Conservation (phyloP, 257 asterid species). For the Solanum pennellii region DNA sequence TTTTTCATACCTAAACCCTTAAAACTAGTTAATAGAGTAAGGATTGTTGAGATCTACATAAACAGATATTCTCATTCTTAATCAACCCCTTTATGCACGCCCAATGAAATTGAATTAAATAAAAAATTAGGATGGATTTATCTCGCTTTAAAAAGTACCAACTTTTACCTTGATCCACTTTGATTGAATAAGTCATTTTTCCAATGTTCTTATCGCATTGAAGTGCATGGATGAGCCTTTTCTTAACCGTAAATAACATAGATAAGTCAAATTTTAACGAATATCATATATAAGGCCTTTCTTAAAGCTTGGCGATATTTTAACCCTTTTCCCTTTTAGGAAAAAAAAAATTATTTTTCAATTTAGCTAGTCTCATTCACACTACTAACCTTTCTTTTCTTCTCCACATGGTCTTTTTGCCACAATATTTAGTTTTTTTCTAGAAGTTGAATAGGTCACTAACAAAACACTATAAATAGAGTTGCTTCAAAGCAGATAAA, state of each 20-base stretch:
- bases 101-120: too few species aligned
- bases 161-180: background rate
- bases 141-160: background rate
- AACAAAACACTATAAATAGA: background rate
- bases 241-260: too few species aligned
- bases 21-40: background rate
- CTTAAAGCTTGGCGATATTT: too few species aligned
- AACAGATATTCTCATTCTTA: background rate
- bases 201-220: too few species aligned
- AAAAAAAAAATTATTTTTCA: background rate
- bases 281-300: too few species aligned
- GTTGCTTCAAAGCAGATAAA: background rate
- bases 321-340: too few species aligned
- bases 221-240: too few species aligned
- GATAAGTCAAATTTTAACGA: too few species aligned
- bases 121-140: too few species aligned
- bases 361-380: background rate
- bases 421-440: background rate
- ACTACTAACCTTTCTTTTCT: background rate
- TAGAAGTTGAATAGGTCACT: background rate
- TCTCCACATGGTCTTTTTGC: background rate
- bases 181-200: background rate
- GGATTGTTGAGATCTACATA: background rate
- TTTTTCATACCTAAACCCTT: background rate
- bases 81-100: background rate